Conservation (phyloP, 805 yeast species). For the Nakazawaea holstii region DNA sequence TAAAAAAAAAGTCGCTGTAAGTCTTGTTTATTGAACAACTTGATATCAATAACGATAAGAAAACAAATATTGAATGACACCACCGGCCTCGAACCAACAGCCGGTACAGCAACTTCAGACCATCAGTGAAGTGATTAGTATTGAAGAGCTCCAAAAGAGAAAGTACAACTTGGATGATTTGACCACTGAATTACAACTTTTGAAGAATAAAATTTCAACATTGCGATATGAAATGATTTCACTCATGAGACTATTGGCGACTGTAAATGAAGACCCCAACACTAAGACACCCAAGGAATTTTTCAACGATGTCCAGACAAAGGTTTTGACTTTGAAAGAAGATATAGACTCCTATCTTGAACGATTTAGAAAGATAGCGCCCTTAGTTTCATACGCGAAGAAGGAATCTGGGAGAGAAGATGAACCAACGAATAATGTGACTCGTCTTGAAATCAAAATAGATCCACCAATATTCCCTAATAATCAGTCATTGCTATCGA, state of each 20-base stretch:
- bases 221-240: conserved; percentile 35
- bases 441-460: conserved; percentile 19
- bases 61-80: background rate
- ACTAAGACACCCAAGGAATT: conserved; percentile 37
- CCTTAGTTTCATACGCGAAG: conserved; percentile 46
- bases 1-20: background rate
- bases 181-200: conserved; percentile 29
- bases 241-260: conserved; percentile 28
- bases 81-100: background rate
- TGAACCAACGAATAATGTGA: conserved; percentile 33
- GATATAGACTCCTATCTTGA: conserved; percentile 37
- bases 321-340: conserved; percentile 29
- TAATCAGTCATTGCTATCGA: background rate
- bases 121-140: conserved; percentile 20
- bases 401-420: conserved; percentile 45
- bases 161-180: conserved; percentile 28
- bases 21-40: background rate
- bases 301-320: conserved; percentile 28
- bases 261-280: conserved; percentile 38
- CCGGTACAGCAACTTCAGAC: conserved; percentile 7
- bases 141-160: conserved; percentile 36
- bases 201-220: conserved; percentile 23
- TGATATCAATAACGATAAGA: background rate
- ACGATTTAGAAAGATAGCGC: conserved; percentile 40
- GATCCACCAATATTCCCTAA: conserved; percentile 12